Percentiles rank a stretch among this genome's conserved stretches.
Conservation (phyloP, 345 rosid genomes). For the Populus euphratica region DNA sequence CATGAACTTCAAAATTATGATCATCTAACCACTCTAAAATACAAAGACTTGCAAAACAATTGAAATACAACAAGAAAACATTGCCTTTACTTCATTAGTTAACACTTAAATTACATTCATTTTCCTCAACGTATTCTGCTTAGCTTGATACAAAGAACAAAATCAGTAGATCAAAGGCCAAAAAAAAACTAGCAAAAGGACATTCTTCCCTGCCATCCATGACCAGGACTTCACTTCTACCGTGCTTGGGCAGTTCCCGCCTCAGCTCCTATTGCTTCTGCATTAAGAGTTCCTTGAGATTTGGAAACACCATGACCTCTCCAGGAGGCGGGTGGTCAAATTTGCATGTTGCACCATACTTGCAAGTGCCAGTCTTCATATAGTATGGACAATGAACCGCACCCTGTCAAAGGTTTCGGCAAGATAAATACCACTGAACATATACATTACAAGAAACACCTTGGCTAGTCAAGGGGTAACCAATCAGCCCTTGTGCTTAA, state of each 20-base stretch:
- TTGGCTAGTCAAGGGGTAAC: not conserved
- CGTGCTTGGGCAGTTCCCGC: not conserved
- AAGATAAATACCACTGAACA: not conserved
- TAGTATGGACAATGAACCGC: conserved; percentile 76
- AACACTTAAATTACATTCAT: not conserved
- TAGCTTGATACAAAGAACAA: not conserved
- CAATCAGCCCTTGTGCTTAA: not conserved
- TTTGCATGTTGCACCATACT: conserved; percentile 72
- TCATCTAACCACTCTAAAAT: not conserved
- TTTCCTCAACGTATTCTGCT: not conserved
- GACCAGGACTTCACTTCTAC: not conserved
- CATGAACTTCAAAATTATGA: not conserved
- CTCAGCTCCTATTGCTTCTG: conserved; percentile 19
- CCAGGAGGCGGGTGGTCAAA: conserved; percentile 98
- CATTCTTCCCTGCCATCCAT: not conserved
- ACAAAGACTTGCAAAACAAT: not conserved
- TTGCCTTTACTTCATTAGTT: not conserved
- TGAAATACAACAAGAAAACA: not conserved
- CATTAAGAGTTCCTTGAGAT: conserved; percentile 31
- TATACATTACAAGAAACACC: not conserved
- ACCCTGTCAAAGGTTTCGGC: conserved; percentile 46
- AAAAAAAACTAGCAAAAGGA: not conserved
- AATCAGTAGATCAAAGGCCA: not conserved
- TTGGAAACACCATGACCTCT: conserved; percentile 61
- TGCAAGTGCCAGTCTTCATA: conserved; percentile 93